phyloP scores from a whole-genome alignment of 495 filamentous ascomycete species.

The Rhypophila decipiens region DNA sequence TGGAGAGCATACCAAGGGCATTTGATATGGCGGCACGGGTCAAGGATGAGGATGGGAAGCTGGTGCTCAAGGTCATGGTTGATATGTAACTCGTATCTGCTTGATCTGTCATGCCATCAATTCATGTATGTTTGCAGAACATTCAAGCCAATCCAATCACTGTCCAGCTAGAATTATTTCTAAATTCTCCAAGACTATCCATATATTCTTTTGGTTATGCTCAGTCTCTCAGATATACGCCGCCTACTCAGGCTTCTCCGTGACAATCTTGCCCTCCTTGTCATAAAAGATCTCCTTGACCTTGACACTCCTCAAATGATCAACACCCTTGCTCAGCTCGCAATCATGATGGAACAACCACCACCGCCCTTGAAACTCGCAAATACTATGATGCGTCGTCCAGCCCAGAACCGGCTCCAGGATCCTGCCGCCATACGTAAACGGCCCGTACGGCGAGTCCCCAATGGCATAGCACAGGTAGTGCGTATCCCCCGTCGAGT shows the following conservation, averaged over 20 bases:
- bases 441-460: slow-evolving; percentile 57
- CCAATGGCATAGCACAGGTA: slow-evolving; percentile 60
- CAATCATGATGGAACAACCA: slow-evolving; percentile 71
- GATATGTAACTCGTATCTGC: slow-evolving; percentile 26
- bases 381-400: slow-evolving; percentile 77
- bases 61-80: slow-evolving; percentile 51
- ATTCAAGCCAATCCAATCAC: background rate
- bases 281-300: slow-evolving; percentile 68
- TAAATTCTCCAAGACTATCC: background rate
- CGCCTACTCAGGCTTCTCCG: slow-evolving; percentile 26
- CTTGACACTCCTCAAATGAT: slow-evolving; percentile 64
- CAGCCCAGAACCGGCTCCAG: slow-evolving; percentile 70
- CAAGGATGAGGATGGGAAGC: slow-evolving; percentile 44
- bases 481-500: slow-evolving; percentile 71
- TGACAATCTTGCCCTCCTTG: slow-evolving; percentile 50
- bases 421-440: slow-evolving; percentile 62
- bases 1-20: slow-evolving; percentile 37
- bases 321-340: slow-evolving; percentile 52
- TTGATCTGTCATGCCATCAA: background rate
- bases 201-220: background rate
- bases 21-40: slow-evolving; percentile 48
- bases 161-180: background rate
- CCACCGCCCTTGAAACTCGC: slow-evolving; percentile 62
- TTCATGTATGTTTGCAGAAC: background rate
- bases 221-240: background rate